These are phyloP conservation scores for Fusarium sp. DNA, from an alignment of 2,329 filamentous ascomycete genomes.

Conservation along the genomic window DNA sequence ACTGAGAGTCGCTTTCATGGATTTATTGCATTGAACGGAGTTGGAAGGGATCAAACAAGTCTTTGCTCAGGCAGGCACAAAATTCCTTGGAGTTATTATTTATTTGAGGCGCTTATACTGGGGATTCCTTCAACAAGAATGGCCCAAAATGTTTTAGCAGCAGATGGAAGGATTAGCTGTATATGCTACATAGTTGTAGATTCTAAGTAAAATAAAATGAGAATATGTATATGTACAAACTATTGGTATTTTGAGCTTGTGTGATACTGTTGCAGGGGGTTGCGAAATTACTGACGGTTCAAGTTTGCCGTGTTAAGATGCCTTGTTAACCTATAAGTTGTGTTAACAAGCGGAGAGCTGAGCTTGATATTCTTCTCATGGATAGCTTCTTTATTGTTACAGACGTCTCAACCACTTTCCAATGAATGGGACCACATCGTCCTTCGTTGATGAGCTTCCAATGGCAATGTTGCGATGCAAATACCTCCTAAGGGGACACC, in stretches of 20 bases:
- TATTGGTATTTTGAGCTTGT: not conserved
- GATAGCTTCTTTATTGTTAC: not conserved
- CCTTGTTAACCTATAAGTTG: too few species aligned
- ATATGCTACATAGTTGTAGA: slow-evolving; percentile 4
- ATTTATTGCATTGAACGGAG: slow-evolving; percentile 15
- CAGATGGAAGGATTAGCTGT: not conserved
- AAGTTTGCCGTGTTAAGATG: not conserved
- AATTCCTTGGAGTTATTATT: slow-evolving; percentile 27
- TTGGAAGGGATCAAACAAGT: slow-evolving; percentile 1
- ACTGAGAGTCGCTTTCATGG: not conserved
- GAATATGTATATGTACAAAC: not conserved
- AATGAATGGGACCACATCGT: not conserved
- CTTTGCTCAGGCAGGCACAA: slow-evolving; percentile 13
- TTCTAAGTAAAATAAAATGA: slow-evolving; percentile 3
- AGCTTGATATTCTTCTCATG: not conserved
- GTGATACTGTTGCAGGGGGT: not conserved
- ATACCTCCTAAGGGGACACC: too few species aligned
- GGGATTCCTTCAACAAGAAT: slow-evolving; percentile 13
- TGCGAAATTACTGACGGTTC: not conserved
- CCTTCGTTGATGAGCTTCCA: not conserved
- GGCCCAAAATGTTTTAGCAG: not conserved
- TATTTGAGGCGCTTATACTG: slow-evolving; percentile 6
- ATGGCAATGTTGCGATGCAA: not conserved
- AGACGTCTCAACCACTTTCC: not conserved
- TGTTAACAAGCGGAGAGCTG: not conserved